Conservation (phyloP, 225 moss, liverwort and hornwort genomes). For the Bryoerythrophyllum caledonicum region DNA sequence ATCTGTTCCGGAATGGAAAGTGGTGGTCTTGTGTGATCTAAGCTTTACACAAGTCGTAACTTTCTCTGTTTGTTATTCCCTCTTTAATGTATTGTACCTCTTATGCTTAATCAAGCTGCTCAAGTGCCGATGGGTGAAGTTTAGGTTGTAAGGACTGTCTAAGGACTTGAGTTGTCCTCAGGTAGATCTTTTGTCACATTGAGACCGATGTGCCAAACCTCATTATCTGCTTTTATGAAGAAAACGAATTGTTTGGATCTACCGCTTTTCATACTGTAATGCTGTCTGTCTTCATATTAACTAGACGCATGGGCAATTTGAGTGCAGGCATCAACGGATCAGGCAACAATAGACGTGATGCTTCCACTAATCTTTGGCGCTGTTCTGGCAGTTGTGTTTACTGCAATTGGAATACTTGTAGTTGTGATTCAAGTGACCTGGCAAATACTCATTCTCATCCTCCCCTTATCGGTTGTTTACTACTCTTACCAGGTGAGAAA, state of each 20-base stretch:
- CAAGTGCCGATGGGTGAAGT: not conserved
- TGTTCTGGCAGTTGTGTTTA: constrained; percentile 34
- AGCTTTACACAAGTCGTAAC: not conserved
- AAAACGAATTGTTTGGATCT: not conserved
- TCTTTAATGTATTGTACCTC: not conserved
- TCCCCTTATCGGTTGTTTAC: constrained; percentile 44
- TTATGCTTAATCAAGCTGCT: not conserved
- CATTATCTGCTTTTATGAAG: not conserved
- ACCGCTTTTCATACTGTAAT: not conserved
- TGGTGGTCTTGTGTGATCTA: constrained; percentile 3
- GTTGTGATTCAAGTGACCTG: constrained; percentile 54
- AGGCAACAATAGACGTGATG: constrained; percentile 50
- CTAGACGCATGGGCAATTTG: not conserved
- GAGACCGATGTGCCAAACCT: not conserved
- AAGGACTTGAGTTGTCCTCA: not conserved
- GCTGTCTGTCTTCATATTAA: constrained; percentile 1
- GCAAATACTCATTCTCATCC: constrained; percentile 40
- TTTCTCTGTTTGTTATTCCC: not conserved
- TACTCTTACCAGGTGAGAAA: constrained; percentile 47
- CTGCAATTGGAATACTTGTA: constrained; percentile 37
- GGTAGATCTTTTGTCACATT: not conserved
- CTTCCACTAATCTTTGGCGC: constrained; percentile 43
- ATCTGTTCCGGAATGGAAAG: not conserved
- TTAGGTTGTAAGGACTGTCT: not conserved
- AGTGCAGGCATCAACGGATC: constrained; percentile 58